Percentiles rank a stretch among this genome's conserved stretches.
Conservation (phyloP, 2,329 filamentous ascomycete genomes). For the Pseudogymnoascus sp. region DNA sequence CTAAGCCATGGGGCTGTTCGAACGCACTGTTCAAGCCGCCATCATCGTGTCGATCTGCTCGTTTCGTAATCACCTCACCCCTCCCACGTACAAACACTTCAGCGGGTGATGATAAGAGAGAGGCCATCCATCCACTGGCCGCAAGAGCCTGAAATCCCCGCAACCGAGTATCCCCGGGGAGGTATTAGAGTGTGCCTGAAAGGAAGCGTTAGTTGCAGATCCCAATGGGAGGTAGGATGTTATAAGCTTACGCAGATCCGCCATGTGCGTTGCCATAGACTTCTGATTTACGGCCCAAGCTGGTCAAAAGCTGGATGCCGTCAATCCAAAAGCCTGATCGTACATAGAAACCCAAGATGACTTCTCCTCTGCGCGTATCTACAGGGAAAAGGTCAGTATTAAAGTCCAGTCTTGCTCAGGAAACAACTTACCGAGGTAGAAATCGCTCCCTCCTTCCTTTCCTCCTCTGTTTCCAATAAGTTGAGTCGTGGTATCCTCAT, state of each 20-base stretch:
- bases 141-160: conserved; percentile 77
- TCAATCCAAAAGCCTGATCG: conserved; percentile 78
- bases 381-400: conserved; percentile 9
- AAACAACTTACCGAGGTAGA: conserved; percentile 60
- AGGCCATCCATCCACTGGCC: conserved; percentile 79
- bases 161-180: conserved; percentile 80
- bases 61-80: not conserved
- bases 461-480: conserved; percentile 78
- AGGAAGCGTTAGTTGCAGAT: conserved; percentile 13
- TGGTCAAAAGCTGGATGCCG: conserved; percentile 83
- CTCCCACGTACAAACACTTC: conserved; percentile 24
- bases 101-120: conserved; percentile 69
- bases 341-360: conserved; percentile 77
- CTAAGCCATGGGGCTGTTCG: not conserved
- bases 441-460: conserved; percentile 61
- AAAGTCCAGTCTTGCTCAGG: conserved; percentile 5
- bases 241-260: conserved; percentile 66
- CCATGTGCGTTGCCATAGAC: conserved; percentile 75
- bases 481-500: conserved; percentile 78
- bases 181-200: conserved; percentile 78
- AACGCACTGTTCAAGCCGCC: not conserved
- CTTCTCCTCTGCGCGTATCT: conserved; percentile 81
- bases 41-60: not conserved
- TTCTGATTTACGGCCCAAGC: conserved; percentile 73
- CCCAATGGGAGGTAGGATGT: not conserved